A percentile compares a stretch with the other conserved stretches of the same genome.
These are phyloP conservation scores for Hydnomerulius pinastri DNA, from an alignment of 768 basidiomycete genomes.

Conservation along the genomic window DNA sequence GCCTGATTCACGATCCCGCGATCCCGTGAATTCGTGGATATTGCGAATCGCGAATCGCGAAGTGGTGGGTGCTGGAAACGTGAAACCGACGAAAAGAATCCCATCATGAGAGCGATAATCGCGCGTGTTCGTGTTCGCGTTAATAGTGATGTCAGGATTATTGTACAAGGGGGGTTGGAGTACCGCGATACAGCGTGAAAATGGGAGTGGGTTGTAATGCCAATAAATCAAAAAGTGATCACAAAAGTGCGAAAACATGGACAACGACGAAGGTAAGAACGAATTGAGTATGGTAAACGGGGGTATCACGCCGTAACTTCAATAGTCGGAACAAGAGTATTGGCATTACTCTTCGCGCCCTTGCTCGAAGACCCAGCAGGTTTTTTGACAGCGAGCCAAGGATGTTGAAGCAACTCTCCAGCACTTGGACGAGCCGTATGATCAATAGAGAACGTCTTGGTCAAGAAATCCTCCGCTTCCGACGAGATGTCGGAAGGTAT, in stretches of 20 bases:
- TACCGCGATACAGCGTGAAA: too few species aligned
- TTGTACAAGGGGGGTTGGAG: too few species aligned
- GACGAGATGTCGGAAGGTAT: slow-evolving; percentile 90
- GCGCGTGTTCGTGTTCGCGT: too few species aligned
- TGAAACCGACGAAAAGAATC: too few species aligned
- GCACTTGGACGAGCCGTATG: slow-evolving; percentile 82
- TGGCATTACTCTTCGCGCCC: slow-evolving; percentile 18
- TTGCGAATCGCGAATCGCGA: too few species aligned
- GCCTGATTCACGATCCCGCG: too few species aligned
- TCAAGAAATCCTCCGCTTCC: slow-evolving; percentile 86
- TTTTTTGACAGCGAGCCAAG: slow-evolving; percentile 60
- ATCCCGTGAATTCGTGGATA: too few species aligned
- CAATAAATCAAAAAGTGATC: too few species aligned
- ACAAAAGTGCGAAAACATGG: background rate
- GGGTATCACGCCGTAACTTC: slow-evolving; percentile 27
- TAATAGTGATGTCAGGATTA: too few species aligned
- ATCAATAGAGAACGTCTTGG: slow-evolving; percentile 83
- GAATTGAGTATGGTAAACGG: background rate
- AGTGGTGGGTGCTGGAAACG: too few species aligned
- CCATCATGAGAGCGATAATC: too few species aligned
- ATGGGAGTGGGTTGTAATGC: too few species aligned
- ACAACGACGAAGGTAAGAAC: background rate
- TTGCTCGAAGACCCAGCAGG: slow-evolving; percentile 18
- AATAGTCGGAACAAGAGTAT: slow-evolving; percentile 25
- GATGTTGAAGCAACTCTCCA: slow-evolving; percentile 68